These are phyloP conservation scores for Exserohilum turcica DNA, from an alignment of 2,329 filamentous ascomycete species.

Conservation along the genomic window DNA sequence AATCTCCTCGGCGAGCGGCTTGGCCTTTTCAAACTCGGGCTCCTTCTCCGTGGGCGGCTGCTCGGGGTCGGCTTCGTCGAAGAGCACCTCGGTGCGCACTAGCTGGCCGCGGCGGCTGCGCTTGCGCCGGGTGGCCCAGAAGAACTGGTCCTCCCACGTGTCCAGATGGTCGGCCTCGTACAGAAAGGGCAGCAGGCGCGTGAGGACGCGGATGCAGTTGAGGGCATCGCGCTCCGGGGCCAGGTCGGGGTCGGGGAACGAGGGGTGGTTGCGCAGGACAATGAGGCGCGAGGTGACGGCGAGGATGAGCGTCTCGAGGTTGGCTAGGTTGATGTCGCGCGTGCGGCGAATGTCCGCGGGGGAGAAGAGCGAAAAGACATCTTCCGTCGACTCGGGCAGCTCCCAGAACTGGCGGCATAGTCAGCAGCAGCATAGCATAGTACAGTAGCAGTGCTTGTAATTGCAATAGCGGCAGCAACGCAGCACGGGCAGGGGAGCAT, in stretches of 20 bases:
- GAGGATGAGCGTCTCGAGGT: conserved; percentile 86
- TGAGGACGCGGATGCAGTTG: conserved; percentile 92
- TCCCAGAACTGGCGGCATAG: conserved; percentile 79
- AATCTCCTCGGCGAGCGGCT: conserved; percentile 88
- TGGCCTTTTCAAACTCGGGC: conserved; percentile 77
- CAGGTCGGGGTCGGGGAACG: conserved; percentile 84
- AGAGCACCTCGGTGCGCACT: conserved; percentile 73
- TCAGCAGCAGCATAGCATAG: conserved; percentile 20
- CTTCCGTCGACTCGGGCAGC: conserved; percentile 90
- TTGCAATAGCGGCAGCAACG: no score
- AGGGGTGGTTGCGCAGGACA: conserved; percentile 82
- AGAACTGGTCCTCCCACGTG: conserved; percentile 89
- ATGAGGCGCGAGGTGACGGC: conserved; percentile 83
- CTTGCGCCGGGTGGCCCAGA: conserved; percentile 79
- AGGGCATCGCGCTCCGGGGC: conserved; percentile 85
- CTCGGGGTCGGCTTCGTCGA: conserved; percentile 72
- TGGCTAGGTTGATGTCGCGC: conserved; percentile 81
- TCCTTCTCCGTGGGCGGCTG: conserved; percentile 52
- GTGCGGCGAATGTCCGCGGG: conserved; percentile 79
- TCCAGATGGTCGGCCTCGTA: conserved; percentile 86
- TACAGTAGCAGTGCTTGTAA: conserved; percentile 20
- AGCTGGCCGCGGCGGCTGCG: conserved; percentile 51
- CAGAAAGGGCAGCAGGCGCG: conserved; percentile 84
- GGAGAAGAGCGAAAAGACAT: conserved; percentile 95
- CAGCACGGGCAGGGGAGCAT: conserved; percentile 39